phyloP scores from a whole-genome alignment of 208 protist species.

The Crithidia brevicula region DNA sequence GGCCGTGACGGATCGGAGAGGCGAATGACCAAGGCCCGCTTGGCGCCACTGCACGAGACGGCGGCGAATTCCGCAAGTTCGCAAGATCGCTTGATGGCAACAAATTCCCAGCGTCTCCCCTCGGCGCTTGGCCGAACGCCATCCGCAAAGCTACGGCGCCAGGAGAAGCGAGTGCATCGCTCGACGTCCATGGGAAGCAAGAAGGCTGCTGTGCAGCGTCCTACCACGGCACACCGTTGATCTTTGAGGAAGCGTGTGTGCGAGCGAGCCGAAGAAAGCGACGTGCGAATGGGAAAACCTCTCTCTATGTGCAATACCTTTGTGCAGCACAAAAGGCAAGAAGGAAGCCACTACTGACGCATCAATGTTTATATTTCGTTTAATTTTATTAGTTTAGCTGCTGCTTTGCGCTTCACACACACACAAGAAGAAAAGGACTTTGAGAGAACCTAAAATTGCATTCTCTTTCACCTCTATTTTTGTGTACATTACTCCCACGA shows the following conservation, averaged over 20 bases:
- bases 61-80: background rate
- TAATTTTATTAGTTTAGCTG: too few species aligned
- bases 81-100: background rate
- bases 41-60: slow-evolving; percentile 13
- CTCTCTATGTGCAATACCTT: too few species aligned
- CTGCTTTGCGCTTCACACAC: too few species aligned
- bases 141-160: background rate
- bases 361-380: too few species aligned
- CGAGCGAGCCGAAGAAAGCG: too few species aligned
- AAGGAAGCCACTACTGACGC: too few species aligned
- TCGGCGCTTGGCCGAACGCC: slow-evolving; percentile 11
- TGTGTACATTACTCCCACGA: too few species aligned
- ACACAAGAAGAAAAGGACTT: too few species aligned
- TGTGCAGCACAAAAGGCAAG: too few species aligned
- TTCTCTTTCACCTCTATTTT: too few species aligned
- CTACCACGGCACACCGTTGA: slow-evolving; percentile 14
- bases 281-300: background rate
- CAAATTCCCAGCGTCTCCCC: background rate
- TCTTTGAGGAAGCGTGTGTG: background rate
- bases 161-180: slow-evolving; percentile 3
- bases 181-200: background rate
- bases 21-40: background rate
- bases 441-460: too few species aligned
- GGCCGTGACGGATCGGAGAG: background rate
- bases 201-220: background rate